Percentiles rank a stretch among this genome's conserved stretches.
These are phyloP conservation scores for Colletotrichum magnum DNA, from an alignment of 2,329 filamentous ascomycete genomes.

Conservation along the genomic window DNA sequence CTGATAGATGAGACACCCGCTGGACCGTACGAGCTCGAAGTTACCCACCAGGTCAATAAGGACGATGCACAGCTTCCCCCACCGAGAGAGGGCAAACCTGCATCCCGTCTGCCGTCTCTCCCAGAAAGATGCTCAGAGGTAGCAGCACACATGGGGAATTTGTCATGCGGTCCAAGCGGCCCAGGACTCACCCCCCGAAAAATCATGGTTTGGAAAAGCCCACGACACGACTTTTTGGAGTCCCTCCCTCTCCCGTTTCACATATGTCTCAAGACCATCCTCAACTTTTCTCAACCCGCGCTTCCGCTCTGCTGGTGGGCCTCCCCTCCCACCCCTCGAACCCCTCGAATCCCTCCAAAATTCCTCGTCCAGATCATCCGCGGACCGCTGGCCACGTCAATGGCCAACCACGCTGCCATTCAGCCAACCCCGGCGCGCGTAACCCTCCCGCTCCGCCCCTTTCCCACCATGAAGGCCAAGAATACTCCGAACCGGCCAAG, in stretches of 20 bases:
- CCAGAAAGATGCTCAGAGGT: background rate
- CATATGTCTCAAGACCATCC: slow-evolving; percentile 37
- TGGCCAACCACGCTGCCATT: background rate
- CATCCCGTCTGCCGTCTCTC: too few species aligned
- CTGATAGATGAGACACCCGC: slow-evolving; percentile 33
- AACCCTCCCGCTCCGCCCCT: background rate
- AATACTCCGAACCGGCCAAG: too few species aligned
- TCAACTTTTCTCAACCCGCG: background rate
- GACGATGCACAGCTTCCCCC: slow-evolving; percentile 5
- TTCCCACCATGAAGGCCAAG: too few species aligned
- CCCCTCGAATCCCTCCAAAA: background rate
- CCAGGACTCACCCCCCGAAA: background rate
- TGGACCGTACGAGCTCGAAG: slow-evolving; percentile 8
- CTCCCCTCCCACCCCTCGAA: background rate
- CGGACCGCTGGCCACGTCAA: background rate
- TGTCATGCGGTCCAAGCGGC: slow-evolving; percentile 40
- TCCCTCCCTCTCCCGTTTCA: slow-evolving; percentile 33
- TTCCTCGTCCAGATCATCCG: background rate
- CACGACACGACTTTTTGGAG: slow-evolving; percentile 1
- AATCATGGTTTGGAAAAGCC: slow-evolving; percentile 10
- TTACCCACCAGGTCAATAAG: slow-evolving; percentile 1
- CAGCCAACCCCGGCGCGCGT: background rate
- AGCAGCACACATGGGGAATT: slow-evolving; percentile 26
- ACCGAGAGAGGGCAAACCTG: too few species aligned
- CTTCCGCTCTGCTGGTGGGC: background rate